These are phyloP conservation scores for Sporothrix mexicana DNA, from an alignment of 2,329 filamentous ascomycete species.

Conservation along the genomic window DNA sequence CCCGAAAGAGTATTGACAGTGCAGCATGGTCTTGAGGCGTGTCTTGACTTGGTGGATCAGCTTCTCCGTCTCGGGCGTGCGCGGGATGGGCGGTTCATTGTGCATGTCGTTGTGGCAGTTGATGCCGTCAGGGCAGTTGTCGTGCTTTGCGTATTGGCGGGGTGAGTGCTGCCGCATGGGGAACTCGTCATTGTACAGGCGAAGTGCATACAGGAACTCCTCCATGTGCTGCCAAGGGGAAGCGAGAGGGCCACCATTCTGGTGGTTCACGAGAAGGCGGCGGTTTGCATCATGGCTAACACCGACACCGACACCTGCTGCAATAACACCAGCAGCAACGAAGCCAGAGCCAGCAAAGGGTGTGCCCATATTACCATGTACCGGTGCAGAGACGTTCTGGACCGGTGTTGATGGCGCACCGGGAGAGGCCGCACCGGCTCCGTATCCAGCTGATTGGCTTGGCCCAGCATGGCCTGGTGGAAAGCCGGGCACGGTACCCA, in stretches of 20 bases:
- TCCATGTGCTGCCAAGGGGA: slow-evolving; percentile 43
- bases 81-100: slow-evolving; percentile 31
- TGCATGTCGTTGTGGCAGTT: slow-evolving; percentile 27
- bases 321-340: slow-evolving; percentile 30
- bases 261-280: slow-evolving; percentile 23
- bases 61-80: slow-evolving; percentile 29
- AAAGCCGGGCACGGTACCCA: slow-evolving; percentile 12
- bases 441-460: not conserved
- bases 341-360: slow-evolving; percentile 23
- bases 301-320: slow-evolving; percentile 24
- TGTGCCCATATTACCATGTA: not conserved
- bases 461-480: not conserved
- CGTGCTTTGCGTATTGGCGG: slow-evolving; percentile 36
- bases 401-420: slow-evolving; percentile 17
- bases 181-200: slow-evolving; percentile 38
- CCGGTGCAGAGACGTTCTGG: not conserved
- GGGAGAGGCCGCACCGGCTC: not conserved
- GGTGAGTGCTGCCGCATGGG: slow-evolving; percentile 35
- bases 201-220: slow-evolving; percentile 38
- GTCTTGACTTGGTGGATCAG: slow-evolving; percentile 37
- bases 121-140: not conserved
- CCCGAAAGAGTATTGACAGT: slow-evolving; percentile 41
- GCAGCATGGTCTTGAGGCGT: slow-evolving; percentile 40
- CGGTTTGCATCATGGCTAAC: slow-evolving; percentile 25
- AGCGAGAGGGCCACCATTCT: slow-evolving; percentile 27